Base-by-base conservation (phyloP, 2,329 filamentous ascomycete genomes). In the Polytolypa hystricis region DNA sequence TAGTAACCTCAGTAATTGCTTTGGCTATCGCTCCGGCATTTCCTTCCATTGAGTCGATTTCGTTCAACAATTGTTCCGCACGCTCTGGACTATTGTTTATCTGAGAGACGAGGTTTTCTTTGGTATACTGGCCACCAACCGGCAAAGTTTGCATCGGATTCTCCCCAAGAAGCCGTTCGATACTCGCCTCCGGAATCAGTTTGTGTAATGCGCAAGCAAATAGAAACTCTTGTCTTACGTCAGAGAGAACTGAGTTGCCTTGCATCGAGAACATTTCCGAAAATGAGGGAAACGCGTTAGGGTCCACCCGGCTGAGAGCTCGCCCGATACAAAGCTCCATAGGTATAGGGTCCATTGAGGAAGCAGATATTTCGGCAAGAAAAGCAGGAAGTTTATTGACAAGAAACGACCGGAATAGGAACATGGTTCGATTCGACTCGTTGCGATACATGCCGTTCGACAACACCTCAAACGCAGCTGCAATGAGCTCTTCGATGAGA, bases 131-230 rank as follows among this genome's bases (percentile, higher is more conserved):
- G 3, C 81, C 79, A 16, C 79, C 73, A 16, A 78, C 74, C 1
- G 85, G 83, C 33, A 87, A 66, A 25, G 78, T 81, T 45, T 84
- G 79, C 65, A 91, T 81, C 0, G 84, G 83, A 16, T 85, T 80
- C 49, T 94, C 86, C 4, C 85, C 86, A 2, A 95, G 64, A 7
- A 98, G 71, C 3, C 74, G 73, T 52, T 89, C 79, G 11, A 94
- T 83, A 33, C 80, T 82, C 21, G 76, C 70, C 45, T 86, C 78
- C 0, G 79, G 74, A 16, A 96, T 78, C n/a, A 98, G 66, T 1
- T 79, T 77, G 56, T 96, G 87, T 26, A 95, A 69, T 37, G 84
- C 84, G 54, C 91, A 98, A 1, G 89, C 79, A 45, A 93, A 91
- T 27, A 93, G 74, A 47, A 96, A 96, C 42, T 95, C 67, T 61